Evolutionary conservation across 306 rosid species (phyloP).

Genomic region (Medicago truncatula): MtrunA17r5.0-ANR NC_053042.1:38494501-38495000

Average conservation of each 20-base stretch:
- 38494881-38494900: not conserved
- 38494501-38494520: not conserved
- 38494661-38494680: too few species aligned
- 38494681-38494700: not conserved
- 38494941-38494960: too few species aligned
- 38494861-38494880: too few species aligned
- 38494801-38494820: not conserved
- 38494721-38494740: slow-evolving; percentile 5
- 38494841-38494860: not conserved
- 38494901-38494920: not conserved
- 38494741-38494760: not conserved
- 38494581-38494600: slow-evolving; percentile 6
- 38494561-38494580: slow-evolving; percentile 13
- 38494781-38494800: slow-evolving; percentile 16
- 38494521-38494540: slow-evolving; percentile 5
- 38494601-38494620: not conserved
- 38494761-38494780: slow-evolving; percentile 4
- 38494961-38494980: too few species aligned
- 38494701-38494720: not conserved
- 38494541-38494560: slow-evolving; percentile 1
- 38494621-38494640: slow-evolving; percentile 8
- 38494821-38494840: not conserved
- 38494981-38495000: not conserved
- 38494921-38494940: too few species aligned
- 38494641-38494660: too few species aligned